Percentiles rank a stretch among this genome's conserved stretches.
Conservation (phyloP, 345 rosid genomes). For the Cochlearia excelsa region DNA sequence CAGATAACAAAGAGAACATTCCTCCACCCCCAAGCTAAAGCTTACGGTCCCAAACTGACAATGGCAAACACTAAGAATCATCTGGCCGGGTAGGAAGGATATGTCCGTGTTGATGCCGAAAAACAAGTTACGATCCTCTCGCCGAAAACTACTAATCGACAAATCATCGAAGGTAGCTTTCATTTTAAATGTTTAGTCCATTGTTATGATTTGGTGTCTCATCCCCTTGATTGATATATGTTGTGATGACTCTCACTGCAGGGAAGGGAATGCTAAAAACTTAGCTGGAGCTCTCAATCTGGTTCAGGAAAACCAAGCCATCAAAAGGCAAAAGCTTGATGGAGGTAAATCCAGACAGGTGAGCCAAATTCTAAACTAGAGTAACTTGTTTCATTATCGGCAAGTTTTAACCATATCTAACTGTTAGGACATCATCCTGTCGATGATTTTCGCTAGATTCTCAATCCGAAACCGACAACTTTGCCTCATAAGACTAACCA, state of each 20-base stretch:
- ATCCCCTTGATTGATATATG: background rate
- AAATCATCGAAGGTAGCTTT: conserved; percentile 43
- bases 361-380: conserved; percentile 3
- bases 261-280: conserved; percentile 40
- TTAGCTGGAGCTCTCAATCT: conserved; percentile 47
- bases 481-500: conserved; percentile 78
- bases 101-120: conserved; percentile 46
- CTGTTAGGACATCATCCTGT: background rate
- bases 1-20: background rate
- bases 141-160: conserved; percentile 40
- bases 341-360: conserved; percentile 93
- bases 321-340: conserved; percentile 93
- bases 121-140: conserved; percentile 48
- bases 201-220: conserved; percentile 11
- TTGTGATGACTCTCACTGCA: conserved; percentile 28
- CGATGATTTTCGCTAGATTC: conserved; percentile 58
- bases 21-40: no score
- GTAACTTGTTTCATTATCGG: background rate
- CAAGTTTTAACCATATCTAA: no score
- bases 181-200: background rate
- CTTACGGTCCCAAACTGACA: no score
- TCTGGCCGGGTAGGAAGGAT: no score
- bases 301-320: conserved; percentile 87
- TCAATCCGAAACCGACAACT: conserved; percentile 63
- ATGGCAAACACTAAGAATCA: no score